Percentiles rank a stretch among this genome's conserved stretches.
Conservation (phyloP, 2,329 filamentous ascomycete species). For the Pseudonectria foliicola region DNA sequence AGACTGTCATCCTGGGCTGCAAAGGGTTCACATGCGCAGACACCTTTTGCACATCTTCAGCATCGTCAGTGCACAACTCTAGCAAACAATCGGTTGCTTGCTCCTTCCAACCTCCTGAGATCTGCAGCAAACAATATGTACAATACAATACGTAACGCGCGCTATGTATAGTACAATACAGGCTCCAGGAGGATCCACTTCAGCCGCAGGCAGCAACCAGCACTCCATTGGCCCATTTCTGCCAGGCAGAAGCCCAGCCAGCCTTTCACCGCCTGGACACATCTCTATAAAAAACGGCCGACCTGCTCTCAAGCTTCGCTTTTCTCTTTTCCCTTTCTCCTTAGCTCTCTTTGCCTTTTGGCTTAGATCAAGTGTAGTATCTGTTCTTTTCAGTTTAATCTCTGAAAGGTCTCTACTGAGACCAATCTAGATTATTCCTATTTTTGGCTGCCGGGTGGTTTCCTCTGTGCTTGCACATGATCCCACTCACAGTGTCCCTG, state of each 20-base stretch:
- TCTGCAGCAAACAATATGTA: background rate
- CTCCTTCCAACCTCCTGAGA: no score
- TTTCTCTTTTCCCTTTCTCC: conserved; percentile 27
- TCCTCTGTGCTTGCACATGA: conserved; percentile 37
- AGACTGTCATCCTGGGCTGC: no score
- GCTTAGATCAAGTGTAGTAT: conserved; percentile 93
- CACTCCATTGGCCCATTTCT: conserved; percentile 11
- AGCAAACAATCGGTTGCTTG: no score
- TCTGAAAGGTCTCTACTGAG: conserved; percentile 73
- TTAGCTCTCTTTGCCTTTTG: conserved; percentile 45
- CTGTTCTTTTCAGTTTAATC: conserved; percentile 97
- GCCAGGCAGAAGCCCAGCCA: conserved; percentile 9
- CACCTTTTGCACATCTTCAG: no score
- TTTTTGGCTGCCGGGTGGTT: conserved; percentile 36
- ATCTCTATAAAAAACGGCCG: conserved; percentile 19
- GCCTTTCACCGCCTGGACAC: conserved; percentile 12
- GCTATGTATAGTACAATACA: background rate
- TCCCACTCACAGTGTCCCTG: conserved; percentile 35
- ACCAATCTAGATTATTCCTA: conserved; percentile 74
- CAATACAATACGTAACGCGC: background rate
- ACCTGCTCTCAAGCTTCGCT: conserved; percentile 7
- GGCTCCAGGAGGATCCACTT: conserved; percentile 1
- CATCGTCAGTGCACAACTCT: no score
- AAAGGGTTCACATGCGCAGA: no score
- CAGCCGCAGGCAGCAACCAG: background rate